Evolutionary conservation across 2,329 filamentous ascomycete species (phyloP), one percentile per base, ranked within the genome.

Genomic region (Exserohilum turcica): DNA sequence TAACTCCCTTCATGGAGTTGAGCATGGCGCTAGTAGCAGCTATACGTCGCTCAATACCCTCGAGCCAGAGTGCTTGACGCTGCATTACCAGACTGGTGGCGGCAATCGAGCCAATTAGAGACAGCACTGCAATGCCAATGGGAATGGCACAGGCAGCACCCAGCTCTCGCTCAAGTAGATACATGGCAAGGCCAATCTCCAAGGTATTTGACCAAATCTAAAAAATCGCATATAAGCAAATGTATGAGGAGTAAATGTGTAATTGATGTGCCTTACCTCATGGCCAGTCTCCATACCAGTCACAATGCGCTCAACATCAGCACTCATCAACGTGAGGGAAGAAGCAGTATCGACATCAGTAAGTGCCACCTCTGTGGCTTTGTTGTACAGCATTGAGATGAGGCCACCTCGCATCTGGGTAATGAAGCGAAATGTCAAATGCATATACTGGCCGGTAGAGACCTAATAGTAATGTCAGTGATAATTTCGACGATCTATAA

Each of bases 61-160:
- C 74, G 29, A 78, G 74, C 79, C 78, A 80, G 1, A 65, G 58
- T 7, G 65, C 65, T 56, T 76, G 74, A 16, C 68, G 63, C 12
- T 63, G 52, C 50, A 71, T 72, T 1, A 74, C 65, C 24, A 69
- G 58, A 31, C 64, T 67, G 1, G 68, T 69, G 13, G 68, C 64
- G 7, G 52, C 60, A 13, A 74, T 47, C 5, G 71, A 73, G 3
- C 65, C 68, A 7, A 63, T 47, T 48, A 67, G 35, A 51, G 60
- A 64, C 42, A 64, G 48, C 7, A 77, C 40, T 0, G 80, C 77
- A 2, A 81, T 68, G 0, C 76, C 73, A 5, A 84, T 71, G 0
- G 82, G 81, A 0, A 78, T 77, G 0, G 77, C 63, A 33, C 80
- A 84, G 0, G 80, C 79, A 0, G 72, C 66, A 0, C 82, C 81